These are phyloP conservation scores for Echites panduratus DNA, from an alignment of 257 asterid genomes.

Conservation along the genomic window DNA sequence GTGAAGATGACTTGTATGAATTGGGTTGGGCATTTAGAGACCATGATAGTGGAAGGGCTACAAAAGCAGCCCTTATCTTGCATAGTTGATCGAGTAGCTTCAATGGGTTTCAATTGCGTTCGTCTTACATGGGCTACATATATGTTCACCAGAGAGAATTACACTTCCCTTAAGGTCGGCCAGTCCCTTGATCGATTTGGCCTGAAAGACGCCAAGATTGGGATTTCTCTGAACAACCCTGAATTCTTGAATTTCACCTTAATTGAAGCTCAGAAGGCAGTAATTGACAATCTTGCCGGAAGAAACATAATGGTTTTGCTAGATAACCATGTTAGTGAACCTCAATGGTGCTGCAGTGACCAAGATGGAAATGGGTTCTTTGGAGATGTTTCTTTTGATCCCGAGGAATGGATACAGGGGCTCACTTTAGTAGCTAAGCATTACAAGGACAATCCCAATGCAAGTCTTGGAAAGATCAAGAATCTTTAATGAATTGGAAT, in stretches of 20 bases:
- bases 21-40: slow-evolving; percentile 53
- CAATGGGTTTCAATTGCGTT: slow-evolving; percentile 63
- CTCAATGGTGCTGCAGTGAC: slow-evolving; percentile 55
- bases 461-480: slow-evolving; percentile 12
- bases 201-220: slow-evolving; percentile 35
- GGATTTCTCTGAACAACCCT: slow-evolving; percentile 44
- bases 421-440: slow-evolving; percentile 35
- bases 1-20: slow-evolving; percentile 58
- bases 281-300: slow-evolving; percentile 43
- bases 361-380: slow-evolving; percentile 71
- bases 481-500: neutral
- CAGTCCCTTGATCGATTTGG: slow-evolving; percentile 34
- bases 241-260: slow-evolving; percentile 29
- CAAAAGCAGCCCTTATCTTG: slow-evolving; percentile 40
- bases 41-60: slow-evolving; percentile 61
- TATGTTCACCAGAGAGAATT: slow-evolving; percentile 52
- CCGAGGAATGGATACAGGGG: slow-evolving; percentile 54
- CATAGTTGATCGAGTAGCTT: slow-evolving; percentile 21
- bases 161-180: slow-evolving; percentile 33
- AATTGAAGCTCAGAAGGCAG: slow-evolving; percentile 42
- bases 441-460: slow-evolving; percentile 36
- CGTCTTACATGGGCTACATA: slow-evolving; percentile 63
- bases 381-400: slow-evolving; percentile 50
- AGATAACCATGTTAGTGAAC: slow-evolving; percentile 65
- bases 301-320: slow-evolving; percentile 52